Conservation (phyloP, 2,329 filamentous ascomycete species). For the Fusarium sarcochroum region DNA sequence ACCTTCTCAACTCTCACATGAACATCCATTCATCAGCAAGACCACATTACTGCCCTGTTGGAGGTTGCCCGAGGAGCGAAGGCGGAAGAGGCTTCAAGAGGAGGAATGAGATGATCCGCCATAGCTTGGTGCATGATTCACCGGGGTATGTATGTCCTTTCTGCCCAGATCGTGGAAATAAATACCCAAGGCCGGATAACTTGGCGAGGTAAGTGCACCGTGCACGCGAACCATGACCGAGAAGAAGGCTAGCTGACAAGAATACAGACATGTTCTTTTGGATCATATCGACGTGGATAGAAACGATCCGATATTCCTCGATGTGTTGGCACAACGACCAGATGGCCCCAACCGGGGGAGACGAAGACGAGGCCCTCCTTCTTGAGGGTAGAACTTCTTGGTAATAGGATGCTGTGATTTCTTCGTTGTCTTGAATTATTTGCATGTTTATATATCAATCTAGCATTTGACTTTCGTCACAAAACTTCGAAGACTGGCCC, state of each 20-base stretch:
- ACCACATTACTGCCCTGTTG: slow-evolving; percentile 76
- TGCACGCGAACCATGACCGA: too few species aligned
- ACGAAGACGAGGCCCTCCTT: slow-evolving; percentile 72
- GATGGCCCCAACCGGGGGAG: slow-evolving; percentile 87
- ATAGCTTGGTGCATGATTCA: slow-evolving; percentile 91
- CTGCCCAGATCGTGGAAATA: slow-evolving; percentile 93
- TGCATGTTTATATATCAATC: too few species aligned
- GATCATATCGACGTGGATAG: slow-evolving; percentile 92
- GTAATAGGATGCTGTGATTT: too few species aligned
- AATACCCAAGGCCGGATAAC: slow-evolving; percentile 95
- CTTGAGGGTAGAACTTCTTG: slow-evolving; percentile 26
- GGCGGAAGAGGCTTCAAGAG: slow-evolving; percentile 78
- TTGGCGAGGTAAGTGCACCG: slow-evolving; percentile 79
- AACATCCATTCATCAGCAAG: slow-evolving; percentile 77
- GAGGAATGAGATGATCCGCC: slow-evolving; percentile 81
- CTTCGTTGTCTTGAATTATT: too few species aligned
- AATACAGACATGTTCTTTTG: slow-evolving; percentile 85
- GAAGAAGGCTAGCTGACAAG: slow-evolving; percentile 17
- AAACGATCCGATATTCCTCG: slow-evolving; percentile 84
- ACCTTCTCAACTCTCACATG: slow-evolving; percentile 83
- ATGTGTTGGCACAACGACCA: slow-evolving; percentile 87
- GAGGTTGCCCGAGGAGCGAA: slow-evolving; percentile 72
- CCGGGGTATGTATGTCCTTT: slow-evolving; percentile 97
- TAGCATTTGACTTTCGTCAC: too few species aligned
- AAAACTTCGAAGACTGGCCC: too few species aligned